Evolutionary conservation across 2,329 filamentous ascomycete species (phyloP).

Genomic region (Daldinia eschscholtzii): DNA sequence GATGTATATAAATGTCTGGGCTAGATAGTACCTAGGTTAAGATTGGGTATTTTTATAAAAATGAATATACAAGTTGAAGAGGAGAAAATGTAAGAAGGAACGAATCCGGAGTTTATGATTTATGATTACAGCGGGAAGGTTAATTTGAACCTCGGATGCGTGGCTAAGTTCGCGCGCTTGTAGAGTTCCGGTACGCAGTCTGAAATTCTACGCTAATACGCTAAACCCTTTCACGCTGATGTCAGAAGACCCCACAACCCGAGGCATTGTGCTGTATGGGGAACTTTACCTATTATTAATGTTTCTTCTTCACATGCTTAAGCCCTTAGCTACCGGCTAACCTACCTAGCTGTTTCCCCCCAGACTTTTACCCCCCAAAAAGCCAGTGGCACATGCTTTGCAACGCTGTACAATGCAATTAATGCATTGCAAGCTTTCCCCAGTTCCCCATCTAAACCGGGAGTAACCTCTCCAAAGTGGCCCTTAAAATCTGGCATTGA

Average conservation of each 20-base stretch:
- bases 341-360: slow-evolving; percentile 12
- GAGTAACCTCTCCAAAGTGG: background rate
- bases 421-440: background rate
- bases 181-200: slow-evolving; percentile 24
- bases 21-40: background rate
- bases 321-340: background rate
- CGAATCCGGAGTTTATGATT: slow-evolving; percentile 14
- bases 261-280: slow-evolving; percentile 33
- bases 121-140: slow-evolving; percentile 18
- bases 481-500: background rate
- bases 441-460: background rate
- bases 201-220: slow-evolving; percentile 17
- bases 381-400: background rate
- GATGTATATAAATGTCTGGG: background rate
- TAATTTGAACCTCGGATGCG: slow-evolving; percentile 35
- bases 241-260: slow-evolving; percentile 40
- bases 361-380: slow-evolving; percentile 20
- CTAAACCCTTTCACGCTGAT: slow-evolving; percentile 37
- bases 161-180: slow-evolving; percentile 25
- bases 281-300: slow-evolving; percentile 15
- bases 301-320: slow-evolving; percentile 39
- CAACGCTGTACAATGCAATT: background rate
- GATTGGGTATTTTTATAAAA: slow-evolving; percentile 1
- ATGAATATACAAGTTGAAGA: slow-evolving; percentile 13
- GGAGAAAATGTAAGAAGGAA: slow-evolving; percentile 15